Base-by-base conservation (phyloP, 2,329 filamentous ascomycete genomes). In the Pseudogymnoascus sp. region DNA sequence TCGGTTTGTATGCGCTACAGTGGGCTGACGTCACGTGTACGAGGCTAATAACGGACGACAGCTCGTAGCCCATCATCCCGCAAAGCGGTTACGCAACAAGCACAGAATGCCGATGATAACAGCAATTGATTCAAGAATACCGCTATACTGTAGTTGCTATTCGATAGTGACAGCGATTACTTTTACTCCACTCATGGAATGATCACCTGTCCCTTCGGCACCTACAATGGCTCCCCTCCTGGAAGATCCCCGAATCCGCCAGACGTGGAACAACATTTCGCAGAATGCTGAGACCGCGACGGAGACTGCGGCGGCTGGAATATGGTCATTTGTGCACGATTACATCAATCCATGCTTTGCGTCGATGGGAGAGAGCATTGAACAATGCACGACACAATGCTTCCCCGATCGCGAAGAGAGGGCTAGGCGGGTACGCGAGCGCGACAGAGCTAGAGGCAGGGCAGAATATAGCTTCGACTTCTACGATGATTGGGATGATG, bases 391-490 rank as follows among this genome's bases (percentile, higher is more conserved):
- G 51, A 81, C 85, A 11, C 85, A 87, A 63, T 91, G 91, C 69
- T 76, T 87, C 37, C 89, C 90, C 63, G 86, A 85, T 71, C 85
- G 85, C 63, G 89, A 93, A 69, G 90, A 93, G 73, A 86, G 90
- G 65, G 79, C 86, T 60, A 86, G 90, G 31, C 85, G 90, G 64
- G 77, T 80, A 54, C 81, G 88, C 66, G 86, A 92, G 71, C 84
- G 89, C 51, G 82, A 83, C 19, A 79, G 83, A 7, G 78, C 79
- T 23, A 77, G 78, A 66, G 85, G 85, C 2, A 77, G 86, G 62
- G 90, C 92, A 28, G 93, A 97, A 76, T 85, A 90, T 71, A 93
- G 85, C 72, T 98, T 98, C 74, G 93, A 97, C 75, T 98, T 98
- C 75, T 98, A 98, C 78, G 93, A 97, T 76, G 93, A 97, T 76